Percentiles rank a stretch among this genome's conserved stretches.
Conservation (phyloP, 805 yeast species). For the Candida rishiriensis region DNA sequence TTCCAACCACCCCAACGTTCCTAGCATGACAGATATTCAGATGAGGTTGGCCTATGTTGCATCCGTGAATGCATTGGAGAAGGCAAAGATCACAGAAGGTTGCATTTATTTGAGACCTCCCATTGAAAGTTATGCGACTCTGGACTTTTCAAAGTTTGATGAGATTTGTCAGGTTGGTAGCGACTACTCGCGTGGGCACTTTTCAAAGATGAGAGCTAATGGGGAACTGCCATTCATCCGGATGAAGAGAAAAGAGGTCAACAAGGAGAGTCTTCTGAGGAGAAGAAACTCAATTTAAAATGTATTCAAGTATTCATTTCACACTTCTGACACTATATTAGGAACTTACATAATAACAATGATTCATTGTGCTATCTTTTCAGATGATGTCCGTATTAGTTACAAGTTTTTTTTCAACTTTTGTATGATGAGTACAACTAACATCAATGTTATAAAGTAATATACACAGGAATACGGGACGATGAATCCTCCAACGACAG, state of each 20-base stretch:
- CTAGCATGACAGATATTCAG: constrained; percentile 93
- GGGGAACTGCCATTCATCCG: constrained; percentile 61
- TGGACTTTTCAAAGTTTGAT: constrained; percentile 88
- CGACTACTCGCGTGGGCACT: constrained; percentile 57
- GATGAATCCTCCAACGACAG: too few species aligned
- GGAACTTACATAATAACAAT: background rate
- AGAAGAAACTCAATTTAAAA: constrained; percentile 65
- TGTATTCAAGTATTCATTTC: background rate
- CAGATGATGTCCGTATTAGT: too few species aligned
- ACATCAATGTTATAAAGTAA: background rate
- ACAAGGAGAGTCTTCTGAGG: constrained; percentile 28
- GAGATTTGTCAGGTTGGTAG: constrained; percentile 83
- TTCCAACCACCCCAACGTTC: constrained; percentile 80
- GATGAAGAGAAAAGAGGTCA: constrained; percentile 36
- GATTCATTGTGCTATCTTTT: too few species aligned
- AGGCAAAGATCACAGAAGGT: constrained; percentile 79
- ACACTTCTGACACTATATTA: background rate
- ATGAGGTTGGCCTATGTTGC: constrained; percentile 91
- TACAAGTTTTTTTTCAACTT: background rate
- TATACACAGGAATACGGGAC: background rate
- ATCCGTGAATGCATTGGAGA: constrained; percentile 87
- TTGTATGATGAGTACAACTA: background rate
- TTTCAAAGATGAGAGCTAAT: constrained; percentile 47
- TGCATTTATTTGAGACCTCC: constrained; percentile 91
- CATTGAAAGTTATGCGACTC: constrained; percentile 83